These are phyloP conservation scores for Zygosaccharomyces kombuchaensis DNA, from an alignment of 805 yeast genomes.

Conservation along the genomic window DNA sequence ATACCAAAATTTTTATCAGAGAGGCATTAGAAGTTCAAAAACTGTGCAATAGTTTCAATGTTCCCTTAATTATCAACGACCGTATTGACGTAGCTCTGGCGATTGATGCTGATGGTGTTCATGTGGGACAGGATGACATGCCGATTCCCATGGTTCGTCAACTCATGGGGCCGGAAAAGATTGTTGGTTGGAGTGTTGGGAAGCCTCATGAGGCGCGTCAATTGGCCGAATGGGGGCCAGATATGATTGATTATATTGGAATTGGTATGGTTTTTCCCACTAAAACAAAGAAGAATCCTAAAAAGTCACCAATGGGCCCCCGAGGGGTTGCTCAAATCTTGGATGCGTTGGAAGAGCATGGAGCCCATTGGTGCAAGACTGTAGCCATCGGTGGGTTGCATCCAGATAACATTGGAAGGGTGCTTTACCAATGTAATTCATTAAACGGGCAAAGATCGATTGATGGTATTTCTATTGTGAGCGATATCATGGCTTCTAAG, in stretches of 20 bases:
- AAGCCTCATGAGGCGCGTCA: constrained; percentile 46
- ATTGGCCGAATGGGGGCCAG: constrained; percentile 33
- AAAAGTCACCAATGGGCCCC: constrained; percentile 60
- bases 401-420: constrained; percentile 54
- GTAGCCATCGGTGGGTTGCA: constrained; percentile 83
- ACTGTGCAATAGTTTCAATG: constrained; percentile 52
- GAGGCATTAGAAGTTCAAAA: constrained; percentile 58
- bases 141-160: constrained; percentile 47
- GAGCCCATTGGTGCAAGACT: constrained; percentile 43
- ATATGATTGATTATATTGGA: constrained; percentile 71
- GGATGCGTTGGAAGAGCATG: constrained; percentile 39
- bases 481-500: constrained; percentile 68
- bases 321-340: constrained; percentile 57
- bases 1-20: constrained; percentile 61
- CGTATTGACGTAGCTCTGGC: constrained; percentile 87
- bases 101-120: constrained; percentile 85
- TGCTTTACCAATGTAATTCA: constrained; percentile 45
- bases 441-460: constrained; percentile 43
- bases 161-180: constrained; percentile 67
- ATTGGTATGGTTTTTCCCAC: constrained; percentile 78
- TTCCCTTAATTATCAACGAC: constrained; percentile 83
- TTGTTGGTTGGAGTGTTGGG: constrained; percentile 75
- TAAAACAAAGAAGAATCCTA: constrained; percentile 57
- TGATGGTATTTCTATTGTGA: constrained; percentile 88
- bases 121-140: constrained; percentile 92